Percentiles rank a stretch among this genome's conserved stretches.
Evolutionary conservation across 23 red algal species (phyloP).

Genomic region (Rhodosorus marinus): DNA sequence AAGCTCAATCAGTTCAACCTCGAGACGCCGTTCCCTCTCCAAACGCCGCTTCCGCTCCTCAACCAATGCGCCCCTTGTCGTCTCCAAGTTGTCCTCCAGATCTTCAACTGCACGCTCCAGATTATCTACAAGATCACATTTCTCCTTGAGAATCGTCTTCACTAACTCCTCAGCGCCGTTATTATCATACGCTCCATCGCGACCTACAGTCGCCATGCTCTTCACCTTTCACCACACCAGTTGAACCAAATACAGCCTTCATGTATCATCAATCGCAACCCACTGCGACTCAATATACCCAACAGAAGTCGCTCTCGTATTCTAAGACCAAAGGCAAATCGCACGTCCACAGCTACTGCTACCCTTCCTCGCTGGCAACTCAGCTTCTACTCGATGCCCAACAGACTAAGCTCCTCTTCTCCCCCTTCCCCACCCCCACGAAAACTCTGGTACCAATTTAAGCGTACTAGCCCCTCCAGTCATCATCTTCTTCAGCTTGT

Average conservation of each 20-base stretch:
- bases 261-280: background rate
- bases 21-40: background rate
- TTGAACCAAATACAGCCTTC: background rate
- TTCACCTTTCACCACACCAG: background rate
- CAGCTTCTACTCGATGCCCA: no score
- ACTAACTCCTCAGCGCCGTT: background rate
- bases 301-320: slow-evolving; percentile 1
- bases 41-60: background rate
- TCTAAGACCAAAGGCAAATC: no score
- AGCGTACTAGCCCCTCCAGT: no score
- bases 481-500: no score
- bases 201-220: background rate
- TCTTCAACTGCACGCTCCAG: background rate
- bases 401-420: no score
- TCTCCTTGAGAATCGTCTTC: background rate
- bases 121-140: background rate
- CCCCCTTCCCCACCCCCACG: no score
- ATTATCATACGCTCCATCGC: background rate
- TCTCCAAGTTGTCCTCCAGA: background rate
- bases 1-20: background rate
- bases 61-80: background rate
- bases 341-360: no score
- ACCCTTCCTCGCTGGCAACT: no score
- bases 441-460: no score
- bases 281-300: background rate